Evolutionary conservation across 2,329 filamentous ascomycete genomes (phyloP).

Genomic region (Neopestalotiopsis sp.): DNA sequence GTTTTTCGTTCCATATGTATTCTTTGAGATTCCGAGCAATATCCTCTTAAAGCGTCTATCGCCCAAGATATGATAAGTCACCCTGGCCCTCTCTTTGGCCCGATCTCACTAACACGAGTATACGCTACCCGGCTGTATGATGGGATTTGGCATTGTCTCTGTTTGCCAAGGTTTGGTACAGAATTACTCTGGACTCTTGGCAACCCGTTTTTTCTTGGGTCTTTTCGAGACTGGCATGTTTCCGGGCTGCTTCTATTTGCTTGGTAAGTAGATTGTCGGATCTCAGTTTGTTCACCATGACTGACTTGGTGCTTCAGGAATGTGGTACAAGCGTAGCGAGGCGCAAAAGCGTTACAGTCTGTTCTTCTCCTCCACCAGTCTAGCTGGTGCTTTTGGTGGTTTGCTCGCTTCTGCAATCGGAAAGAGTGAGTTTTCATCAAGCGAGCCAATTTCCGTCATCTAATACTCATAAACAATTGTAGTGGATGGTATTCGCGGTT

Average conservation of each 20-base stretch:
- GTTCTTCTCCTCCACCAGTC: constrained; percentile 85
- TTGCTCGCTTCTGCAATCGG: constrained; percentile 85
- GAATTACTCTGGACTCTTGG: constrained; percentile 78
- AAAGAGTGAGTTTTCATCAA: constrained; percentile 55
- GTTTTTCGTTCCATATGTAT: constrained; percentile 80
- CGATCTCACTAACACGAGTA: constrained; percentile 10
- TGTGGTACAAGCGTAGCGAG: constrained; percentile 89
- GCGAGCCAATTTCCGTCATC: not conserved
- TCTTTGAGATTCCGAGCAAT: constrained; percentile 76
- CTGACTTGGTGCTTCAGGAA: constrained; percentile 48
- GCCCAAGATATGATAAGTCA: constrained; percentile 35
- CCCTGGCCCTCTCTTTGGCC: not conserved
- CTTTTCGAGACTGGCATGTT: constrained; percentile 79
- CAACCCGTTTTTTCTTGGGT: constrained; percentile 86
- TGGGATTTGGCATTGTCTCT: constrained; percentile 78
- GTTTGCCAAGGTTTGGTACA: constrained; percentile 77
- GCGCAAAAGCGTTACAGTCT: constrained; percentile 92
- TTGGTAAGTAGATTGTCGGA: constrained; percentile 61
- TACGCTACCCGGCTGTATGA: constrained; percentile 79
- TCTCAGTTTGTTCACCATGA: constrained; percentile 40
- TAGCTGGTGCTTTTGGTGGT: constrained; percentile 85
- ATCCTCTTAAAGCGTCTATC: constrained; percentile 68
- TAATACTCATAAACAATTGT: constrained; percentile 18
- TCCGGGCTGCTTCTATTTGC: constrained; percentile 69
- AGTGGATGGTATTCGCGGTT: constrained; percentile 72